phyloP scores from a whole-genome alignment of 225 moss, liverwort and hornwort genomes.

The Anthoceros angustus region DNA sequence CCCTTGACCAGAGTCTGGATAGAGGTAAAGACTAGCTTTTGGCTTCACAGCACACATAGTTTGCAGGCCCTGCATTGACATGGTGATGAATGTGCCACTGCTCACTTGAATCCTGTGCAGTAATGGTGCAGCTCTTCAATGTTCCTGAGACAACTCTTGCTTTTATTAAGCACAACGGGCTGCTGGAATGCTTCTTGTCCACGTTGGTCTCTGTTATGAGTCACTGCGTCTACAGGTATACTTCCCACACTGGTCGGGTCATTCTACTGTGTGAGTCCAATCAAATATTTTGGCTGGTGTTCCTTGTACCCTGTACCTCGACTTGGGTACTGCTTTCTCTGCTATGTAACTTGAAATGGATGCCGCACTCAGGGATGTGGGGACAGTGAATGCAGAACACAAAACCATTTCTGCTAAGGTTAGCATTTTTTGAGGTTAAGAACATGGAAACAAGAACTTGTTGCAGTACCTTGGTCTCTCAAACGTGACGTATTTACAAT shows the following conservation, averaged over 20 bases:
- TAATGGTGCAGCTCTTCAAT: constrained; percentile 97
- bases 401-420: constrained; percentile 63
- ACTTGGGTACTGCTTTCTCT: too few relatives aligned
- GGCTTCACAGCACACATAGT: not conserved
- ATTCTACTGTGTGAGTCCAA: not conserved
- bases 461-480: not conserved
- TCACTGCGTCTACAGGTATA: constrained; percentile 47
- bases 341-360: constrained; percentile 5
- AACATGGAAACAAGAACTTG: not conserved
- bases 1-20: constrained; percentile 75
- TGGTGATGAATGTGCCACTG: not conserved
- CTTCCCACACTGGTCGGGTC: not conserved
- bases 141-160: constrained; percentile 50
- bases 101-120: constrained; percentile 32
- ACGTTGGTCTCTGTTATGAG: constrained; percentile 41
- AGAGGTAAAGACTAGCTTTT: constrained; percentile 37
- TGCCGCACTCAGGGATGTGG: constrained; percentile 27
- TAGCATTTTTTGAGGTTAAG: constrained; percentile 9
- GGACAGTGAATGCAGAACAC: constrained; percentile 51
- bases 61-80: not conserved
- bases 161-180: constrained; percentile 45
- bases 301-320: not conserved
- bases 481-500: not conserved
- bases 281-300: not conserved
- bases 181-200: constrained; percentile 57